Conservation (phyloP, 352 stramenopile species). For the Globisporangium okanoganense region DNA sequence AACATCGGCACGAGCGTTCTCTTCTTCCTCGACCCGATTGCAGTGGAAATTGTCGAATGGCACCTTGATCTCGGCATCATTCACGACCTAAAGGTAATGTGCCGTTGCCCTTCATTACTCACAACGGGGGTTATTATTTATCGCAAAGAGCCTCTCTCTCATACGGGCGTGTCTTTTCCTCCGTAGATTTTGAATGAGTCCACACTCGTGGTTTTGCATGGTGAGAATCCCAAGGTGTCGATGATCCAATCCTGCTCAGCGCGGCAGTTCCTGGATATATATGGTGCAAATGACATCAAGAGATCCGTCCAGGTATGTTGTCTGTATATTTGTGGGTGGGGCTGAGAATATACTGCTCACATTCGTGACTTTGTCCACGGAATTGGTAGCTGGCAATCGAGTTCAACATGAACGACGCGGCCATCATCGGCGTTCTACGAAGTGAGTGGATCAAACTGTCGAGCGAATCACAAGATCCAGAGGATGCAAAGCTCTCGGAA, state of each 20-base stretch:
- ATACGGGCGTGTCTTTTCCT: background rate
- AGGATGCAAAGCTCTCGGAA: conserved; percentile 33
- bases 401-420: conserved; percentile 65
- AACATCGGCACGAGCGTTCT: conserved; percentile 74
- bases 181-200: conserved; percentile 66
- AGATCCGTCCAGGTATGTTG: conserved; percentile 59
- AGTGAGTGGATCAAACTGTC: conserved; percentile 41
- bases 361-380: background rate
- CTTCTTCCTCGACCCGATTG: conserved; percentile 80
- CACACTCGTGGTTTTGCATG: conserved; percentile 66
- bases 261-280: conserved; percentile 71
- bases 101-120: background rate
- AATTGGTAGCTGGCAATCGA: conserved; percentile 59
- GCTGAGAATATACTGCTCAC: background rate
- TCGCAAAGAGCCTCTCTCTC: too few relatives aligned
- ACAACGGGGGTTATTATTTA: too few relatives aligned
- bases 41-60: conserved; percentile 85
- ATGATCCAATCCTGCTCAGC: conserved; percentile 68
- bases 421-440: conserved; percentile 45
- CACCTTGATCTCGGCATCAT: conserved; percentile 84
- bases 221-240: conserved; percentile 70
- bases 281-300: conserved; percentile 50
- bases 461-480: conserved; percentile 13
- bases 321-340: background rate
- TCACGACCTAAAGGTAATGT: conserved; percentile 73